Conservation (phyloP, 768 basidiomycete species). For the Paxillus rubicundulus region DNA sequence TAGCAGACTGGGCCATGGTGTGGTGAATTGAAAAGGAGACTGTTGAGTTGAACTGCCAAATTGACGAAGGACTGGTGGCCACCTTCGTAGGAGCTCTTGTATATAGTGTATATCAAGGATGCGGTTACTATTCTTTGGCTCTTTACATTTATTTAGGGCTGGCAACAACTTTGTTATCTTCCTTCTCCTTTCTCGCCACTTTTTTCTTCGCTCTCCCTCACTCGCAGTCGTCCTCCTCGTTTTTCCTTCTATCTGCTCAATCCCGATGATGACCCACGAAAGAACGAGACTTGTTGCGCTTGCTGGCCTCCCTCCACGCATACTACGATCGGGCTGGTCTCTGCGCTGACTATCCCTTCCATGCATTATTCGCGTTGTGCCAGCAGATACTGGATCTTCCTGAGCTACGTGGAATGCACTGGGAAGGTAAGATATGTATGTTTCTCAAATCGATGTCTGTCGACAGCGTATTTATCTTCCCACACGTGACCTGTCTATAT, state of each 20-base stretch:
- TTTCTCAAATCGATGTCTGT: background rate
- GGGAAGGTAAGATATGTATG: background rate
- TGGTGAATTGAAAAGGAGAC: conserved; percentile 14
- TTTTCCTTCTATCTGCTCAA: background rate
- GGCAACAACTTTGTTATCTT: conserved; percentile 25
- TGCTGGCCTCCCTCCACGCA: background rate
- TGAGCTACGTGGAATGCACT: background rate
- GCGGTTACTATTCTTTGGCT: conserved; percentile 1
- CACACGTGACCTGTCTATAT: conserved; percentile 21
- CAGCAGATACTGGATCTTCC: no score
- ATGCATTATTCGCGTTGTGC: background rate
- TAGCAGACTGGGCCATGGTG: conserved; percentile 59
- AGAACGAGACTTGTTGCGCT: background rate
- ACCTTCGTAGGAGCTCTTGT: background rate
- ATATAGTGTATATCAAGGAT: background rate
- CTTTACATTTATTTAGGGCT: conserved; percentile 37
- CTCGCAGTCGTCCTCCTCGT: background rate
- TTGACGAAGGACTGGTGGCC: conserved; percentile 1
- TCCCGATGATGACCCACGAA: background rate
- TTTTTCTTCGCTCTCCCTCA: background rate
- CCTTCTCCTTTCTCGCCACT: conserved; percentile 9
- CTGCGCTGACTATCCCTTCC: background rate
- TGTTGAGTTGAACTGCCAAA: conserved; percentile 6
- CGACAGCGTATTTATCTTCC: conserved; percentile 17
- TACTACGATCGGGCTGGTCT: conserved; percentile 15